Evolutionary conservation across 129 eudicot species (phyloP).

Genomic region (Sambucus nigra): DNA sequence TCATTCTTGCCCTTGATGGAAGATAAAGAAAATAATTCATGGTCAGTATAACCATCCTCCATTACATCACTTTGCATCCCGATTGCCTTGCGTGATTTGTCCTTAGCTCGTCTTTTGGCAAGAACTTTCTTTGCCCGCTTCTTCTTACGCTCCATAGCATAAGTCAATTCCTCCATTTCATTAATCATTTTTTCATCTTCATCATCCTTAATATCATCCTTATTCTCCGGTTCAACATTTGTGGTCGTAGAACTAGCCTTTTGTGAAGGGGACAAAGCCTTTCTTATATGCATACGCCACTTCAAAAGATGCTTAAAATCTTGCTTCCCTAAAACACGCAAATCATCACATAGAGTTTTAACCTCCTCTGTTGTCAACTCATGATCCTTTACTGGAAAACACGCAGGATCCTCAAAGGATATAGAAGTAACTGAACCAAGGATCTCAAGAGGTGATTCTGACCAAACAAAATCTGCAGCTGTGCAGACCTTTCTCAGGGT

Average conservation of each 20-base stretch:
- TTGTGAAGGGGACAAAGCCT: slow-evolving; percentile 56
- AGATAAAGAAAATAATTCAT: slow-evolving; percentile 62
- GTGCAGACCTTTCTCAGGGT: slow-evolving; percentile 56
- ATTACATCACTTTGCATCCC: slow-evolving; percentile 77
- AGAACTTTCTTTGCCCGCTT: slow-evolving; percentile 51
- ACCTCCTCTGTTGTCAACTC: slow-evolving; percentile 87
- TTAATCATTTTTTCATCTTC: slow-evolving; percentile 49
- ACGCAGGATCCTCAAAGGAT: slow-evolving; percentile 36
- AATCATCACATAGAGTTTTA: slow-evolving; percentile 75
- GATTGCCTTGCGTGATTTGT: slow-evolving; percentile 76
- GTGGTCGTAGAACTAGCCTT: slow-evolving; percentile 29
- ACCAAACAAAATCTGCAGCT: slow-evolving; percentile 73
- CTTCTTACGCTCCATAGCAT: slow-evolving; percentile 75
- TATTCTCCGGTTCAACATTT: slow-evolving; percentile 25
- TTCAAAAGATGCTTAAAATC: slow-evolving; percentile 84
- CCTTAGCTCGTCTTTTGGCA: slow-evolving; percentile 76
- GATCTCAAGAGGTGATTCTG: slow-evolving; percentile 61
- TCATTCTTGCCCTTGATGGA: slow-evolving; percentile 90
- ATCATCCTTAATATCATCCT: too few relatives aligned
- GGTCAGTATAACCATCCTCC: slow-evolving; percentile 71
- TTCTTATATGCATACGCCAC: slow-evolving; percentile 82
- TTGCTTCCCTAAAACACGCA: slow-evolving; percentile 87
- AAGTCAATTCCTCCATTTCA: slow-evolving; percentile 77
- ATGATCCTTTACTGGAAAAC: slow-evolving; percentile 60
- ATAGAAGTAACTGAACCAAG: slow-evolving; percentile 83